These are phyloP conservation scores for Annulohypoxylon moriforme DNA, from an alignment of 495 filamentous ascomycete genomes.

Conservation along the genomic window DNA sequence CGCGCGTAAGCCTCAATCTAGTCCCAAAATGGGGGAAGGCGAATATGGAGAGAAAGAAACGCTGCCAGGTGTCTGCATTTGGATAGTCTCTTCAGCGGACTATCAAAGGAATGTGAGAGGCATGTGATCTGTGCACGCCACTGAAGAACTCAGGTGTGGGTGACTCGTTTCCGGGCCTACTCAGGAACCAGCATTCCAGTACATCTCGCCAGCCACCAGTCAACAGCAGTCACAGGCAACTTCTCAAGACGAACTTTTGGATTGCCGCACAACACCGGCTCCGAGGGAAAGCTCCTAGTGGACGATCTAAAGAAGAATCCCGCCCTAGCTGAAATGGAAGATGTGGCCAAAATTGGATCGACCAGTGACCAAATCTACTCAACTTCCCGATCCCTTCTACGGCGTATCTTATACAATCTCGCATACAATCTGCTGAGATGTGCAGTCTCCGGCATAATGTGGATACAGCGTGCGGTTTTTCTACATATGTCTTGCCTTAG, in stretches of 20 bases:
- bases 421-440: constrained; percentile 22
- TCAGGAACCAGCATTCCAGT: constrained; percentile 46
- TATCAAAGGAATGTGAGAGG: constrained; percentile 45
- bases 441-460: constrained; percentile 28
- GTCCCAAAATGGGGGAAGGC: constrained; percentile 19
- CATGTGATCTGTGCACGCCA: constrained; percentile 31
- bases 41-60: constrained; percentile 30
- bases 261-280: constrained; percentile 13
- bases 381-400: constrained; percentile 26
- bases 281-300: constrained; percentile 1
- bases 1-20: constrained; percentile 25
- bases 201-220: constrained; percentile 12
- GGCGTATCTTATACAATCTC: constrained; percentile 34
- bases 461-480: constrained; percentile 20
- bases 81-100: constrained; percentile 35
- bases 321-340: neutral
- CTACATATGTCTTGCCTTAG: constrained; percentile 36
- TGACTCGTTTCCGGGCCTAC: constrained; percentile 46
- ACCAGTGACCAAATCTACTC: constrained; percentile 15
- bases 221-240: constrained; percentile 20
- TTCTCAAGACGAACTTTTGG: constrained; percentile 11
- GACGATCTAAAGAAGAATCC: constrained; percentile 4
- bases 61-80: constrained; percentile 47
- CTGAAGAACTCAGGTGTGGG: constrained; percentile 37
- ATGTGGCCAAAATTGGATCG: constrained; percentile 29